Evolutionary conservation across 352 stramenopile genomes (phyloP).

Genomic region (Globisporangium viniferum): DNA sequence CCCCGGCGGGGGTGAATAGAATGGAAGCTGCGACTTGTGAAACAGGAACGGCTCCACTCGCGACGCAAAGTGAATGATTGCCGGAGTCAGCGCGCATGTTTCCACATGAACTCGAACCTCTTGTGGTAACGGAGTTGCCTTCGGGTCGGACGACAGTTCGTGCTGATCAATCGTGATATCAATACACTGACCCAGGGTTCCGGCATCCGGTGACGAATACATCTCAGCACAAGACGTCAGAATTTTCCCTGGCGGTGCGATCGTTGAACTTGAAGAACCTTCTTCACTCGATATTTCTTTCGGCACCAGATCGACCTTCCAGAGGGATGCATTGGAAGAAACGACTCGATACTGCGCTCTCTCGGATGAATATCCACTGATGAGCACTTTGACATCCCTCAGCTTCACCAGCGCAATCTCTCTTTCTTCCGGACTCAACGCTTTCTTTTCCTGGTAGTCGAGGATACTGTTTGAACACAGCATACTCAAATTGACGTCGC

Average conservation of each 20-base stretch:
- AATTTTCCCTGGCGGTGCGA: slow-evolving; percentile 6
- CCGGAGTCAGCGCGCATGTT: slow-evolving; percentile 47
- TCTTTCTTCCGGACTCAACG: slow-evolving; percentile 20
- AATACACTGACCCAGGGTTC: slow-evolving; percentile 19
- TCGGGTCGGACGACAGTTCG: slow-evolving; percentile 10
- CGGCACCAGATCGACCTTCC: slow-evolving; percentile 38
- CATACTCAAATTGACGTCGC: slow-evolving; percentile 39
- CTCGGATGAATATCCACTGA: slow-evolving; percentile 46
- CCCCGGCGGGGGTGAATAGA: slow-evolving; percentile 27
- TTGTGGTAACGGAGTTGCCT: slow-evolving; percentile 14
- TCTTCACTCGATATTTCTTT: not conserved
- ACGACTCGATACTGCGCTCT: slow-evolving; percentile 47
- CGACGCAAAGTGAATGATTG: slow-evolving; percentile 46
- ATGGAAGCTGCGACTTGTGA: slow-evolving; percentile 33
- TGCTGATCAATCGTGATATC: slow-evolving; percentile 52
- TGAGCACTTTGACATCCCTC: slow-evolving; percentile 30
- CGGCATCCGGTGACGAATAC: slow-evolving; percentile 18
- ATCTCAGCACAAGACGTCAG: slow-evolving; percentile 36
- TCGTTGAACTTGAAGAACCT: not conserved
- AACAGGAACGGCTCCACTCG: slow-evolving; percentile 45
- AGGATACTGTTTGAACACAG: slow-evolving; percentile 17
- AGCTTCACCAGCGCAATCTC: slow-evolving; percentile 43
- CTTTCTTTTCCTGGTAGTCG: slow-evolving; percentile 15
- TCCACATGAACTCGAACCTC: slow-evolving; percentile 65
- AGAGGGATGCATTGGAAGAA: slow-evolving; percentile 38